Percentiles rank a stretch among this genome's conserved stretches.
Conservation (phyloP, 2,329 filamentous ascomycete species). For the Colletotrichum liriopes region DNA sequence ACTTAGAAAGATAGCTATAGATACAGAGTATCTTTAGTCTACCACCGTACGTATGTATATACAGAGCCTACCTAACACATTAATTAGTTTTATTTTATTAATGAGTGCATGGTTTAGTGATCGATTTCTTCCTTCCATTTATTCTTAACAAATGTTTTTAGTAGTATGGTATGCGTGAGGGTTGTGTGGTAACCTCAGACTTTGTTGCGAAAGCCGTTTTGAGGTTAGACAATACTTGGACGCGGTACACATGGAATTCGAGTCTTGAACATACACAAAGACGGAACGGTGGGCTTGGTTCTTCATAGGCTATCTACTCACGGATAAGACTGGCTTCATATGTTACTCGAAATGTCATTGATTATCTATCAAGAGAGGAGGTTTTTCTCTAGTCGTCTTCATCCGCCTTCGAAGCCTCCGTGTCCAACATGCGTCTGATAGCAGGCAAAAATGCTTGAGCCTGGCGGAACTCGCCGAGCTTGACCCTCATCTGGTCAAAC, state of each 20-base stretch:
- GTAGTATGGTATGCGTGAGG: too few species aligned
- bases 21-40: too few species aligned
- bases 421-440: conserved; percentile 70
- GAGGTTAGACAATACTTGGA: too few species aligned
- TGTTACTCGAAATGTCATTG: not conserved
- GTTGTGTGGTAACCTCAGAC: too few species aligned
- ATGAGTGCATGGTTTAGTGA: too few species aligned
- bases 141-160: too few species aligned
- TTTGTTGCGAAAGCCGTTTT: too few species aligned
- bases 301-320: not conserved
- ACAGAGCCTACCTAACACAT: too few species aligned
- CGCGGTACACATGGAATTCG: not conserved
- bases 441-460: conserved; percentile 75
- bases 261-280: not conserved
- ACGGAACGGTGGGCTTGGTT: not conserved
- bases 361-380: not conserved
- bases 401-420: conserved; percentile 41
- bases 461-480: conserved; percentile 78
- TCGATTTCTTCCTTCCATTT: too few species aligned
- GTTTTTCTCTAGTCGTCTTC: conserved; percentile 5
- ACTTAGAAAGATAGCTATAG: too few species aligned
- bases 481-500: conserved; percentile 85
- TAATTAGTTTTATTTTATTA: too few species aligned
- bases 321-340: not conserved
- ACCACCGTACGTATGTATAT: too few species aligned